Conservation (phyloP, 106 monocot genomes). For the Dendrobium catenatum region DNA sequence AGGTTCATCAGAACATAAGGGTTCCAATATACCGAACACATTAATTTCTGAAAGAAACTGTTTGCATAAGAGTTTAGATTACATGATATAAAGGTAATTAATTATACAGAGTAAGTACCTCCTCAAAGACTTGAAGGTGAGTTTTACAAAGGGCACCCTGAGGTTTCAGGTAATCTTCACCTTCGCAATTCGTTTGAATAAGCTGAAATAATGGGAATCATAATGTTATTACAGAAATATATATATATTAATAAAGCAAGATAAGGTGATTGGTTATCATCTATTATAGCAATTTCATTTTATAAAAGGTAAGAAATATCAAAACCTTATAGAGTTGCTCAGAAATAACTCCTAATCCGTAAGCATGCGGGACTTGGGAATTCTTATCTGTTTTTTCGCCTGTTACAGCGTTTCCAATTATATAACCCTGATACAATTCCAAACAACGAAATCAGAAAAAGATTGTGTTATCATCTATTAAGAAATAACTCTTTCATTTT, state of each 20-base stretch:
- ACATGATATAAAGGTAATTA: too few species aligned
- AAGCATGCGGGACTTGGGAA: neutral
- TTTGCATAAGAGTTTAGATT: neutral
- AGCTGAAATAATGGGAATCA: neutral
- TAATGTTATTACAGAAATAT: neutral
- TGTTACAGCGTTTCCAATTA: conserved; percentile 29
- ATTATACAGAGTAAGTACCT: neutral
- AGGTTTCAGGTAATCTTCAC: neutral
- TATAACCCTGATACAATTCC: neutral
- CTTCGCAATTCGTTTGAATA: neutral
- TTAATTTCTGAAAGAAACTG: conserved; percentile 8
- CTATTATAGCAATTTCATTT: neutral
- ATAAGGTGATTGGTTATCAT: too few species aligned
- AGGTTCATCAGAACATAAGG: neutral
- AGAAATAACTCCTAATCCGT: conserved; percentile 39
- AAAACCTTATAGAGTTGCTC: conserved; percentile 29
- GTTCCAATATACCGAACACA: neutral
- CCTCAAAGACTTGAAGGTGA: neutral
- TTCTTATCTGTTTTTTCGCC: conserved; percentile 9
- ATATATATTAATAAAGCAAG: too few species aligned
- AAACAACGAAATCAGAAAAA: neutral
- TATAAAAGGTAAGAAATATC: neutral
- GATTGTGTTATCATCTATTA: too few species aligned
- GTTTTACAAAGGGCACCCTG: neutral
- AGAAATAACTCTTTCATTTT: too few species aligned